Evolutionary conservation across 306 rosid species (phyloP), one percentile per base, ranked within the genome.

Genomic region (Quercus variabilis): DNA sequence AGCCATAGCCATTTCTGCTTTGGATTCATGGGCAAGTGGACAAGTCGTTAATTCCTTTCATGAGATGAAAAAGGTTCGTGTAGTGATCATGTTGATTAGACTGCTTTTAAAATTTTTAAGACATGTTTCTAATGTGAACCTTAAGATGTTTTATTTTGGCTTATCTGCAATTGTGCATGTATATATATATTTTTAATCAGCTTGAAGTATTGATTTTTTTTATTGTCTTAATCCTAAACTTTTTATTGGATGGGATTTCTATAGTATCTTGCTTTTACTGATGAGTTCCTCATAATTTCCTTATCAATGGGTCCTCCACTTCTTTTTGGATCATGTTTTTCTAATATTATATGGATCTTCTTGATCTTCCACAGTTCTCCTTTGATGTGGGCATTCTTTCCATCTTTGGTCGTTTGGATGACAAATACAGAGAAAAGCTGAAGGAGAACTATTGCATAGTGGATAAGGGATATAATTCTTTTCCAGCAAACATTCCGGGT

Each of bases 381-480:
- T 94, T 94, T 69, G 89, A 87, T 80, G 90, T 89, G 21, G 98
- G 97, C 13, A 86, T 91, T 79, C 85, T 94, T 74, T 84, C 94
- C 2, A 82, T 94, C 70, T 94, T 94, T 75, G 94, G 97, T 31
- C 76, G 74, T 21, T 83, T 92, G 84, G 91, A 91, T n/a, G 59
- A n/a, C 11, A 72, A 80, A 43, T 87, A 91, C 63, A 89, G 65
- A 73, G 87, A 92, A 52, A 76, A 82, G 75, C 92, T 94, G 33
- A 88, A 86, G 86, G 82, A 92, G 71, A 92, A 91, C 38, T 94
- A 94, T 74, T 25, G 83, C 89, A 91, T 86, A 65, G 86, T 94
- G 1, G 91, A 94, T 46, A 91, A 88, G 85, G 98, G 98, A 18
- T 94, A 94, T 88, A 94, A 94, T 73, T 94, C 92, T 76, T 92